A percentile compares a stretch with the other conserved stretches of the same genome.
Evolutionary conservation across 768 basidiomycete species (phyloP).

Genomic region (Calvatia gigantea): DNA sequence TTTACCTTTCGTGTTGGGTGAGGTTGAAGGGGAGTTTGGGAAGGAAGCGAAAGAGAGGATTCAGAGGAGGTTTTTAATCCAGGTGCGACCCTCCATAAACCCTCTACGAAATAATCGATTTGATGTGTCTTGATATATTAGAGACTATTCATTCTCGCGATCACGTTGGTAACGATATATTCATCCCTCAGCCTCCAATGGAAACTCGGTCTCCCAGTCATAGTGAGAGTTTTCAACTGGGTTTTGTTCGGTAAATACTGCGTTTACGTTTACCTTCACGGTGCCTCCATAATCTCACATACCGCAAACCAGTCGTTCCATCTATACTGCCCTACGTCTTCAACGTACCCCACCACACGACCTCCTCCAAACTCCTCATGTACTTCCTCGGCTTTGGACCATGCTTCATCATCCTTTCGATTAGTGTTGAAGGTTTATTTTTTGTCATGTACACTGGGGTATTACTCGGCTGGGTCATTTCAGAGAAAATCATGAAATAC

Average conservation of each 20-base stretch:
- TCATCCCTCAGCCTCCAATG: constrained; percentile 61
- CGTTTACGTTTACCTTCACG: not conserved
- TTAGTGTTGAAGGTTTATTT: constrained; percentile 80
- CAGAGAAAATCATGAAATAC: constrained; percentile 12
- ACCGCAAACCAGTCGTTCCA: constrained; percentile 35
- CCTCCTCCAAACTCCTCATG: no score
- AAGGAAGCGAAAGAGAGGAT: not conserved
- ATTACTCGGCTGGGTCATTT: constrained; percentile 60
- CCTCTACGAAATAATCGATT: no score
- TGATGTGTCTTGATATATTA: constrained; percentile 18
- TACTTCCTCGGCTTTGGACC: constrained; percentile 69
- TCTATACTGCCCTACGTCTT: constrained; percentile 49
- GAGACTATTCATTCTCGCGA: constrained; percentile 40
- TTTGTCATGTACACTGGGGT: constrained; percentile 68
- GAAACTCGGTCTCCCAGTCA: constrained; percentile 59
- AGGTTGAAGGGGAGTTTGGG: constrained; percentile 1
- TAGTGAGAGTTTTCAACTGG: constrained; percentile 67
- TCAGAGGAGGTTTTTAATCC: constrained; percentile 17
- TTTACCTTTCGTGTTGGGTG: constrained; percentile 10
- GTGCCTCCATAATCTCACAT: not conserved
- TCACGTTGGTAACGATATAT: constrained; percentile 51
- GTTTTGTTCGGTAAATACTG: constrained; percentile 49
- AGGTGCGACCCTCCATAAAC: constrained; percentile 23
- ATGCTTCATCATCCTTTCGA: constrained; percentile 76
- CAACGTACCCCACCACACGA: constrained; percentile 29